Conservation (phyloP, 106 monocot genomes). For the Dendrobium officinale region DNA sequence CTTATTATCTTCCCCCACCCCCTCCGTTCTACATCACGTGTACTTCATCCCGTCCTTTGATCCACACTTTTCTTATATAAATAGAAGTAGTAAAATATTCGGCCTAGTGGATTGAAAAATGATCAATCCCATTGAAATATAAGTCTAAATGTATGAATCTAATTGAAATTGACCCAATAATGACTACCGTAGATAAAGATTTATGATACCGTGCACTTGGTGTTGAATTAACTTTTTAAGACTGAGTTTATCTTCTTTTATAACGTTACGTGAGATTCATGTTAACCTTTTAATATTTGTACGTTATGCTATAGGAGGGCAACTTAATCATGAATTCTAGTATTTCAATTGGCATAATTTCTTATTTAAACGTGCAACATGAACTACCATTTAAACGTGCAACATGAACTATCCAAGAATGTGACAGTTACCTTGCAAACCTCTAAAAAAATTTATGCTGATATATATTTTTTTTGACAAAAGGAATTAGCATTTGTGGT, state of each 20-base stretch:
- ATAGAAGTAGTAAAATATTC: neutral
- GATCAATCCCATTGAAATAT: neutral
- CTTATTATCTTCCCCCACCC: too few species aligned
- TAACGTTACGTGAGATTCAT: neutral
- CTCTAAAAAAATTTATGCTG: neutral
- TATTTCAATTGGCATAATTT: neutral
- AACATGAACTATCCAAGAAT: neutral
- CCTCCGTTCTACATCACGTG: too few species aligned
- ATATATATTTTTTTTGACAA: conserved; percentile 2
- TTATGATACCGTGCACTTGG: neutral
- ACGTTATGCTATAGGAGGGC: neutral
- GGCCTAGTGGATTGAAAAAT: neutral
- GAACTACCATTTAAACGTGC: too few species aligned
- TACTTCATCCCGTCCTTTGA: neutral
- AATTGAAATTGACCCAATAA: neutral
- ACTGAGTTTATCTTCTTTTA: neutral
- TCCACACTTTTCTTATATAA: neutral
- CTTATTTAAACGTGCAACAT: neutral
- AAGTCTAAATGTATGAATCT: neutral
- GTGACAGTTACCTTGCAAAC: neutral
- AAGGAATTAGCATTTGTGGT: conserved; percentile 93
- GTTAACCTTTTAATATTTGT: neutral
- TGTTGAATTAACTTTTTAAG: neutral
- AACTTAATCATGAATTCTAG: neutral
- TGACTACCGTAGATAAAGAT: neutral